These are phyloP conservation scores for Basidioascus undulatus DNA, from an alignment of 768 basidiomycete genomes.

Conservation along the genomic window DNA sequence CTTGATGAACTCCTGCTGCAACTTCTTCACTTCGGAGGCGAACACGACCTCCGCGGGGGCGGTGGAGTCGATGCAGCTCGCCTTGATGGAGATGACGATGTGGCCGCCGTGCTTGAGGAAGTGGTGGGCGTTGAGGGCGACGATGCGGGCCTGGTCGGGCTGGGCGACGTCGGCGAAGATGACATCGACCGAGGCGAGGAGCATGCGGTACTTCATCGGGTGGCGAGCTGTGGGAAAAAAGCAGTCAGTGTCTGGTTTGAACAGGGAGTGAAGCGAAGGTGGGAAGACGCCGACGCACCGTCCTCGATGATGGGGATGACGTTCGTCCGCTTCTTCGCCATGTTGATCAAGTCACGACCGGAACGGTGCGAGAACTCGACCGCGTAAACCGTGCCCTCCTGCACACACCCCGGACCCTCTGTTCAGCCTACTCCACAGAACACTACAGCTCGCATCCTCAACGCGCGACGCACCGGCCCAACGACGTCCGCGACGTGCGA, in stretches of 20 bases:
- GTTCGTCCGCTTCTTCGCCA: slow-evolving; percentile 98
- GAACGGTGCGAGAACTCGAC: slow-evolving; percentile 94
- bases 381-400: slow-evolving; percentile 93
- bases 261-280: too few species aligned
- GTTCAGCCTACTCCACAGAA: too few species aligned
- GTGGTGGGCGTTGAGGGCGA: slow-evolving; percentile 70
- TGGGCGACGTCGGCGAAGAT: slow-evolving; percentile 97
- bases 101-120: slow-evolving; percentile 92
- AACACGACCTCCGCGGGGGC: slow-evolving; percentile 71
- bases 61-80: slow-evolving; percentile 96
- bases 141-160: slow-evolving; percentile 95
- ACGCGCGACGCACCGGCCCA: slow-evolving; percentile 47
- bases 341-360: slow-evolving; percentile 90
- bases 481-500: slow-evolving; percentile 98
- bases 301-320: slow-evolving; percentile 98
- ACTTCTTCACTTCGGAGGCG: slow-evolving; percentile 54
- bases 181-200: slow-evolving; percentile 81
- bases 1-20: slow-evolving; percentile 61
- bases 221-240: too few species aligned
- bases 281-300: too few species aligned
- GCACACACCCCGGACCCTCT: background rate
- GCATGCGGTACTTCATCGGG: slow-evolving; percentile 67
- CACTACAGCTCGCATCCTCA: background rate
- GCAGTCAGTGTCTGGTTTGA: too few species aligned
- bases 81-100: slow-evolving; percentile 91